Percentiles rank a stretch among this genome's conserved stretches.
These are phyloP conservation scores for Penicillium sclerotigenum DNA, from an alignment of 2,329 filamentous ascomycete genomes.

Conservation along the genomic window DNA sequence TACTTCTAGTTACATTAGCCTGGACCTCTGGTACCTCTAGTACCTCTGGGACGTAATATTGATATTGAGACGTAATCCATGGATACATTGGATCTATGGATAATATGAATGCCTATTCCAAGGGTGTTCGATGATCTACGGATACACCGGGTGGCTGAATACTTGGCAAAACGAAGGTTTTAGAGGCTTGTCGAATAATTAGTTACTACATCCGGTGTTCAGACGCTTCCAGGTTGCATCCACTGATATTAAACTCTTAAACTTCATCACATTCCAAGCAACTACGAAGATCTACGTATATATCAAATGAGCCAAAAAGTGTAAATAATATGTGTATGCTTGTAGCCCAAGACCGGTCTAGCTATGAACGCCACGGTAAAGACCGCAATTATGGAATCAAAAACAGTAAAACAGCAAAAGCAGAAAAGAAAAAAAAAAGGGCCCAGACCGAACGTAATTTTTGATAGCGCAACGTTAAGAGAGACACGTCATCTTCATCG, in stretches of 20 bases:
- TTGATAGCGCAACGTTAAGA: not conserved
- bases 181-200: no score
- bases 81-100: no score
- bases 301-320: not conserved
- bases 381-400: not conserved
- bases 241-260: not conserved
- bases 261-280: not conserved
- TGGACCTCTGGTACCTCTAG: no score
- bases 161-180: conserved; percentile 1
- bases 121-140: not conserved
- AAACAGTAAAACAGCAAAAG: not conserved
- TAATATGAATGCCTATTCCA: not conserved
- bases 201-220: no score
- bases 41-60: not conserved
- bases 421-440: not conserved
- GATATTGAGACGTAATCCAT: not conserved
- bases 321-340: not conserved
- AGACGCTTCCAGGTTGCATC: not conserved
- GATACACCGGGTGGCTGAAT: conserved; percentile 1
- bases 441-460: not conserved
- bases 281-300: not conserved
- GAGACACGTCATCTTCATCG: conserved; percentile 18
- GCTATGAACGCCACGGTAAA: conserved; percentile 1
- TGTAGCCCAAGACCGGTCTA: conserved; percentile 1
- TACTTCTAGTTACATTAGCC: not conserved